Conservation (phyloP, 805 yeast species). For the Candida ovalis region DNA sequence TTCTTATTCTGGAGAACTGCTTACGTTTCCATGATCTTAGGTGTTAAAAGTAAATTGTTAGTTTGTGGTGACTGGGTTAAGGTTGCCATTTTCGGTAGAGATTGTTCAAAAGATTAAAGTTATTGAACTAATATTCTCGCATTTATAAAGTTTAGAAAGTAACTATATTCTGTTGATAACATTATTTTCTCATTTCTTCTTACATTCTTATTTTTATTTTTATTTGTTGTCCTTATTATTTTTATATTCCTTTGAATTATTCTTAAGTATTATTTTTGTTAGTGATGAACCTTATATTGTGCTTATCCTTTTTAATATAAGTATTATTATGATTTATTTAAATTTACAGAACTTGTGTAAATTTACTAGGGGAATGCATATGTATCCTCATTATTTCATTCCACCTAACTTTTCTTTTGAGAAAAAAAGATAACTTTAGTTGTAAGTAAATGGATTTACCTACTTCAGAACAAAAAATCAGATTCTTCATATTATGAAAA, state of each 20-base stretch:
- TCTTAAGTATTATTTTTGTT: background rate
- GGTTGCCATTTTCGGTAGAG: slow-evolving; percentile 85
- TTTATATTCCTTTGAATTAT: background rate
- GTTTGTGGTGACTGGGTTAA: slow-evolving; percentile 87
- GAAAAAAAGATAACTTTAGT: no score
- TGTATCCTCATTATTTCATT: no score
- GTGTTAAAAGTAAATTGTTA: slow-evolving; percentile 80
- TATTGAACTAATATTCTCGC: background rate
- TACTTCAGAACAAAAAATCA: no score
- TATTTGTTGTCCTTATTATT: background rate
- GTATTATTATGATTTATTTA: no score
- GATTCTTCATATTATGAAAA: no score
- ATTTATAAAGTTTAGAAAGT: background rate
- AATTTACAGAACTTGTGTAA: no score
- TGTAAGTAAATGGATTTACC: no score
- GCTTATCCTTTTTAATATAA: background rate
- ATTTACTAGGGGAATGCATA: no score
- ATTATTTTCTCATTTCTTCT: background rate
- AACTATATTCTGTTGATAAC: background rate
- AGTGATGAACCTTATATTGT: background rate
- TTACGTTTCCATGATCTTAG: slow-evolving; percentile 85
- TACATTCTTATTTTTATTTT: background rate
- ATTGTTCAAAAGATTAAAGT: slow-evolving; percentile 72
- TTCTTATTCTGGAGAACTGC: slow-evolving; percentile 94
- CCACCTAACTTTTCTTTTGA: no score